Evolutionary conservation across 371 early-diverging fungal species (phyloP), one percentile per base, ranked within the genome.

Genomic region (Nematocida minor): DNA sequence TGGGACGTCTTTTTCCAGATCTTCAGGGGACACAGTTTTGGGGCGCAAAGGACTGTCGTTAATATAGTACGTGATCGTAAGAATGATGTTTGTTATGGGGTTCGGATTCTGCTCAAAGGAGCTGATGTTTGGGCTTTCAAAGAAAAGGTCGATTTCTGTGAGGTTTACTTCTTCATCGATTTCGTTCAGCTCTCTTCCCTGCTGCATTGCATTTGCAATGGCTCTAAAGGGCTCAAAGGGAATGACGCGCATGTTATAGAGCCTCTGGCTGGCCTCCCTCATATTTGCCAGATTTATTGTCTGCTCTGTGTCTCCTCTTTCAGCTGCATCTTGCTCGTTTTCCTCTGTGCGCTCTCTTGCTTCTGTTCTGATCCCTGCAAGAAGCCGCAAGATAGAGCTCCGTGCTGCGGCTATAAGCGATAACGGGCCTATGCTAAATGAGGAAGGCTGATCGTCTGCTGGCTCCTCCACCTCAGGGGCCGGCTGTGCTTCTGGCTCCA

Each of bases 61-160:
- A 16, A 53, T 27, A n/a, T 74, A 74, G 46, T 69, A 69, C 20
- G 51, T 41, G 2, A 74, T 55, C 29, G 77, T 74, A 53, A 74
- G 64, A 4, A 74, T n/a, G 32, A 70, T 70, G 32, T 47, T 70
- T 34, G 60, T 54, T 6, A 55, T 40, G 16, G 20, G 4, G 32
- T 40, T 0, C 1, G 14, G 29, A 18, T 20, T 16, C 4, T 38
- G 7, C 4, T 31, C 9, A 14, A 55, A 11, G 3, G 53, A 20
- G 31, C 38, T 16, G n/a, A n/a, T n/a, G n/a, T n/a, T n/a, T n/a
- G n/a, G n/a, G n/a, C 44, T 44, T 18, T 68, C 18, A 44, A 68
- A 34, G 18, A 68, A 55, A 2, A n/a, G 25, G 7, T 68, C 68
- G 9, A 68, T 14, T n/a, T 68, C 68, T 9, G 2, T 1, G 7